Evolutionary conservation across 257 asterid genomes (phyloP).

Genomic region (Penstemon davidsonii): DNA sequence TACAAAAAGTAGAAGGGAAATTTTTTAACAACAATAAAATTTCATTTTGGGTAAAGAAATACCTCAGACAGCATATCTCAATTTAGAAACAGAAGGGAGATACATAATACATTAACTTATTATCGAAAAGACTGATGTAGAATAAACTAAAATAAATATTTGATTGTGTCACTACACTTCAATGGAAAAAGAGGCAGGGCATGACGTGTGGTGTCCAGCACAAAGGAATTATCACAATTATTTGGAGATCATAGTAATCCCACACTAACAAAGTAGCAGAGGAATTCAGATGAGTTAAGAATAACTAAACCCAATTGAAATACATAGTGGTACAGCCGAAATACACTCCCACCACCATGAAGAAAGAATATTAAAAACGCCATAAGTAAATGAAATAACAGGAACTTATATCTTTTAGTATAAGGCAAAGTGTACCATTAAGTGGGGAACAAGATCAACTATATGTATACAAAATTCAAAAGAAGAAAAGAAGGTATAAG

Average conservation of each 20-base stretch:
- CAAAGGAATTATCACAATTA: not conserved
- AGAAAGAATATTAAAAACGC: not conserved
- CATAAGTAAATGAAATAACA: not conserved
- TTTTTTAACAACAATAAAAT: not conserved
- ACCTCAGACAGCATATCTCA: conserved; percentile 2
- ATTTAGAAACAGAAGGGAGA: not conserved
- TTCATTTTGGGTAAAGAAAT: not conserved
- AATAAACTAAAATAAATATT: conserved; percentile 11
- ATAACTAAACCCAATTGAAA: not conserved
- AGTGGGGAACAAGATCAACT: not conserved
- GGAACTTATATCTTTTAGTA: not conserved
- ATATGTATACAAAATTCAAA: not conserved
- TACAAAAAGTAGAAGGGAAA: not conserved
- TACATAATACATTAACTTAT: not conserved
- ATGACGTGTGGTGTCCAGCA: not conserved
- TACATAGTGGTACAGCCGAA: not conserved
- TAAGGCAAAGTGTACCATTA: not conserved
- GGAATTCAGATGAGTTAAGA: not conserved
- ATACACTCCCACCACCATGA: no score
- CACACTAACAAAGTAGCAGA: not conserved
- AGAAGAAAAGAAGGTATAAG: not conserved
- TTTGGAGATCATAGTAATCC: not conserved
- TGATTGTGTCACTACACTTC: conserved; percentile 4
- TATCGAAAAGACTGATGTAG: conserved; percentile 5
- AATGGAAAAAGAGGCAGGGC: not conserved